Base-by-base conservation (phyloP, 2,329 filamentous ascomycete genomes). In the Pseudocercospora cruenta region DNA sequence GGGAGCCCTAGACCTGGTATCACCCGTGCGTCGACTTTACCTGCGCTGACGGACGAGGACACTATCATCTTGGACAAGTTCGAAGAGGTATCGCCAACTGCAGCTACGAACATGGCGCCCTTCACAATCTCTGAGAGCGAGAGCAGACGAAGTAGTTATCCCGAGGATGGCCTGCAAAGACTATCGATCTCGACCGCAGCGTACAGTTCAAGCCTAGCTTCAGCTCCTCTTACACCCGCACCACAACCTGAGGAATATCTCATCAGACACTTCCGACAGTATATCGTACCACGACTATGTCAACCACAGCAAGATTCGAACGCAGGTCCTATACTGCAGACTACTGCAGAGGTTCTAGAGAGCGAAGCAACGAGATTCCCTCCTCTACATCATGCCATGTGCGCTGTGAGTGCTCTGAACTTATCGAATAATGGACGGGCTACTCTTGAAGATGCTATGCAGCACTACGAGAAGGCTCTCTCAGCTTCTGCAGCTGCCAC, bases 321-420 rank as follows among this genome's bases (percentile, higher is more conserved):
- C 33, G 47, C 60, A 14, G 54, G 60, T 58, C 14, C 63, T 9
- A 26, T 51, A 21, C 63, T 67, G 7, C 68, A 68, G 21, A 70
- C 72, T 12, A 72, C 71, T 2, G 63, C 60, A 43, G 71, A 75
- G 49, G 66, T 73, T 3, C 69, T 76, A 54, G 73, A 75, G 62
- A 45, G 68, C 14, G 76, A 86, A 72, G 83, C 84, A 31, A 76
- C 75, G 36, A 79, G 72, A 22, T 87, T 86, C 70, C 81, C 80
- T 71, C 84, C 85, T 33, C 80, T 87, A 62, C 82, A 84, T 58
- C 83, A 87, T 72, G 85, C 86, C 7, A 86, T 88, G 68, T 85
- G 86, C 78, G 85, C 85, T 4, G 75, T 88, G n/a, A 84, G 84
- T 24, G 84, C 84, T 19, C 79, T 87, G 51, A 85, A 83, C 70